Evolutionary conservation across 768 basidiomycete species (phyloP), one percentile per base, ranked within the genome.

Genomic region (Cubamyces sp.): DNA sequence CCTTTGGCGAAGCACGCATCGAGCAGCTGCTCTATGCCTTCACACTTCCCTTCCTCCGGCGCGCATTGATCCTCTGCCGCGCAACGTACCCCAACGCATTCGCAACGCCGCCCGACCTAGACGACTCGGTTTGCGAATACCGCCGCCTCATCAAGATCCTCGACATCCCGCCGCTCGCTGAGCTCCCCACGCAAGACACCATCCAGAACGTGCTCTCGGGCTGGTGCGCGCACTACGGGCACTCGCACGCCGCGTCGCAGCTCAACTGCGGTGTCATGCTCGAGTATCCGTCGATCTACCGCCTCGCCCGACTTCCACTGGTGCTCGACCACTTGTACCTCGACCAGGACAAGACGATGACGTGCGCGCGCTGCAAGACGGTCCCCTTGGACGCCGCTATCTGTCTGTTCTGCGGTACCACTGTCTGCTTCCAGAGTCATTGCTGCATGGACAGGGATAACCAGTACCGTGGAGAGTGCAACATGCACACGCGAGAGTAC

Each of bases 401-500:
- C 2, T 99, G 97, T 73, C 74, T 98, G 63, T 80, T 95, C 53
- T 99, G 97, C 66, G 97, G 97, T 0, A 79, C 85, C 50, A 87
- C 89, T 15, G 86, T 91, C 11, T 98, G 97, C 71, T 83, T 96
- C 79, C 90, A 94, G 72, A 93, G 92, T 66, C 88, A 95, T 64
- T 99, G 97, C 70, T 99, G 97, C 72, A 78, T 81, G 66, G 94
- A 94, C 53, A 81, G 86, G 28, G 85, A 87, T 45, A 81, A 79
- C 18, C 78, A 81, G 16, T 77, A 78, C 42, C 79, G 88, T 25
- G 97, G 96, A 28, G 96, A 99, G 71, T 98, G 96, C 73, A 99
- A 98, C 72, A 85, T 91, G 81, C 97, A 98, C 72, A 92, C 90
- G 53, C 82, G 94, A 82, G 90, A 92, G 96, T 97, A 71, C 71